Evolutionary conservation across 352 stramenopile genomes (phyloP).

Genomic region (Phytopythium chamaehyphon): DNA sequence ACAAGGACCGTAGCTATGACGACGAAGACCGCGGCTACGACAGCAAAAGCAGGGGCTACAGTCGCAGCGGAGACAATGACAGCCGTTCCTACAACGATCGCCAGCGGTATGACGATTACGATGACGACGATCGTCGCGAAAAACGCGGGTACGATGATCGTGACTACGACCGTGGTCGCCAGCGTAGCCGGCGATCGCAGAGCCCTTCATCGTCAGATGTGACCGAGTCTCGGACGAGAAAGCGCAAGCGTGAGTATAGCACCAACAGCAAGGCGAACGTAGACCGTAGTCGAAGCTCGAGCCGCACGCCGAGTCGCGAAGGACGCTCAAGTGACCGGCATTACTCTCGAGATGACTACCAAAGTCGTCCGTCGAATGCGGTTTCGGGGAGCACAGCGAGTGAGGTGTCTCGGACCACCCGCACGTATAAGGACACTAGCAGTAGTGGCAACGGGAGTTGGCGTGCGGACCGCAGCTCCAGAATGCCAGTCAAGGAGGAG

Average conservation of each 20-base stretch:
- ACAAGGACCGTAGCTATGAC: constrained; percentile 6
- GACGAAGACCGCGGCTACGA: constrained; percentile 24
- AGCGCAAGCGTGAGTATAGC: constrained; percentile 37
- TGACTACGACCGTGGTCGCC: neutral
- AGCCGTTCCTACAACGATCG: constrained; percentile 31
- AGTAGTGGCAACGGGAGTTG: neutral
- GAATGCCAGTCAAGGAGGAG: neutral
- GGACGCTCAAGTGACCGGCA: neutral
- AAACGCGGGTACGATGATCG: constrained; percentile 1
- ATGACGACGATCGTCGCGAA: constrained; percentile 16
- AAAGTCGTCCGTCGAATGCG: too few species aligned
- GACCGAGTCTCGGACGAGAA: constrained; percentile 9
- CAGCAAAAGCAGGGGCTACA: constrained; percentile 23
- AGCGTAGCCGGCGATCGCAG: constrained; percentile 6
- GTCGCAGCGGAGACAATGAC: constrained; percentile 17
- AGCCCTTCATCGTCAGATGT: constrained; percentile 5
- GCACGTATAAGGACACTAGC: neutral
- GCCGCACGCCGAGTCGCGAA: neutral
- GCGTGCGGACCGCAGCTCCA: neutral
- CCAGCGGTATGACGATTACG: constrained; percentile 20
- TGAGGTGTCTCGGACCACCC: neutral
- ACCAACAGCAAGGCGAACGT: constrained; percentile 18
- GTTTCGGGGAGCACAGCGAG: too few species aligned
- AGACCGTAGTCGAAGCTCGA: constrained; percentile 1
- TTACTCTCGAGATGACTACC: constrained; percentile 22